These are phyloP conservation scores for Pythium scleroteichum DNA, from an alignment of 352 stramenopile species.

Conservation along the genomic window DNA sequence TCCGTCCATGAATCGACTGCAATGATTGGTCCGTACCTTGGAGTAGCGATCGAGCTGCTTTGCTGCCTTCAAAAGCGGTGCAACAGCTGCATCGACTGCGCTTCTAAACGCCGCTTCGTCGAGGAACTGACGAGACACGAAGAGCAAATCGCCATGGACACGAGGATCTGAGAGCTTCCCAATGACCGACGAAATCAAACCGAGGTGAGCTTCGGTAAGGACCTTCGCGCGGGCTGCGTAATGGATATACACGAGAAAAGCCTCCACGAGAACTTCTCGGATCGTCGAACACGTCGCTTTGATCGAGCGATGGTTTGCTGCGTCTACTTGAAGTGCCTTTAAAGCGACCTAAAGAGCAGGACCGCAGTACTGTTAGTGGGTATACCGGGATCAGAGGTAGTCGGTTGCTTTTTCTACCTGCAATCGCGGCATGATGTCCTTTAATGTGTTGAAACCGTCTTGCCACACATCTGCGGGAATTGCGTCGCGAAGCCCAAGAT, in stretches of 20 bases:
- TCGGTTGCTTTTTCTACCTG: conserved; percentile 31
- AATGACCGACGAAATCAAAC: conserved; percentile 62
- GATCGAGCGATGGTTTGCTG: conserved; percentile 39
- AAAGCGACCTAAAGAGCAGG: conserved; percentile 15
- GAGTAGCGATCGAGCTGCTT: conserved; percentile 73
- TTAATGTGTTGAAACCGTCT: conserved; percentile 38
- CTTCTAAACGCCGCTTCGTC: conserved; percentile 31
- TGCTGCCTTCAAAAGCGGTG: conserved; percentile 46
- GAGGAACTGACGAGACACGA: conserved; percentile 32
- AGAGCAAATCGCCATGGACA: conserved; percentile 66
- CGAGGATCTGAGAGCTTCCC: conserved; percentile 71
- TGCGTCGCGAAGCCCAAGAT: conserved; percentile 45
- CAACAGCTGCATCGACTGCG: conserved; percentile 34
- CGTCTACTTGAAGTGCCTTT: conserved; percentile 36
- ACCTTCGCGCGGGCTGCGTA: conserved; percentile 33
- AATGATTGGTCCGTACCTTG: conserved; percentile 38
- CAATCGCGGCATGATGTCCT: conserved; percentile 54
- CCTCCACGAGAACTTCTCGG: conserved; percentile 61
- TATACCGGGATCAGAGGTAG: no score
- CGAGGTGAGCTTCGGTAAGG: conserved; percentile 33
- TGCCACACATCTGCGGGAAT: conserved; percentile 34
- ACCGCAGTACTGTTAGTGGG: neutral
- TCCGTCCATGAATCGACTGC: neutral
- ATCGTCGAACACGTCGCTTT: conserved; percentile 59
- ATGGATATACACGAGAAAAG: conserved; percentile 69